A percentile compares a stretch with the other conserved stretches of the same genome.
Conservation (phyloP, 176 grass and related monocot species). For the Tuctoria greenei region DNA sequence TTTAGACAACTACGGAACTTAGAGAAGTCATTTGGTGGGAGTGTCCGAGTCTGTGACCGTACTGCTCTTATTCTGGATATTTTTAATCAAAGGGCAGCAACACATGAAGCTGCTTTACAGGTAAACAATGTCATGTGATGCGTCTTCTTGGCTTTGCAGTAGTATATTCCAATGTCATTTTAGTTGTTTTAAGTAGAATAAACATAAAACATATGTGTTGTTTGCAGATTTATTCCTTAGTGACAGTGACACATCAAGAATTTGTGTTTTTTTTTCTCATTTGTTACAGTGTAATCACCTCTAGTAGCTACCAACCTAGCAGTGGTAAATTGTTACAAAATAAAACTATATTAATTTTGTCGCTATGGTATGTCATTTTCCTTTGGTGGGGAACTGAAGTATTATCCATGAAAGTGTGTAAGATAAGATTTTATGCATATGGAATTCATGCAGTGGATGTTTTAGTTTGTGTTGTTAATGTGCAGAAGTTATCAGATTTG, state of each 20-base stretch:
- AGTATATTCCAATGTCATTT: neutral
- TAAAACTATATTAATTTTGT: neutral
- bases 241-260: neutral
- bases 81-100: conserved; percentile 97
- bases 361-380: neutral
- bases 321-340: neutral
- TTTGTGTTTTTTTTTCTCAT: neutral
- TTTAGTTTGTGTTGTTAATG: too few species aligned
- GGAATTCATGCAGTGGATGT: neutral
- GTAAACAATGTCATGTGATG: conserved; percentile 24
- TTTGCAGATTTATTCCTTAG: neutral
- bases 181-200: neutral
- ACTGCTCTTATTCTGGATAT: conserved; percentile 97
- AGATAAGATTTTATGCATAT: neutral
- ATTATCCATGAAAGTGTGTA: neutral
- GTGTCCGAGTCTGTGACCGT: conserved; percentile 88
- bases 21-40: conserved; percentile 91
- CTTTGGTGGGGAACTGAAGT: conserved; percentile 1
- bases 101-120: conserved; percentile 97
- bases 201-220: neutral
- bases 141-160: neutral
- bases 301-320: neutral
- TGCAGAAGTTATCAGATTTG: neutral
- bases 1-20: conserved; percentile 88
- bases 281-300: neutral